Conservation (phyloP, 805 yeast species). For the Cyberlindnera galapagoensis region DNA sequence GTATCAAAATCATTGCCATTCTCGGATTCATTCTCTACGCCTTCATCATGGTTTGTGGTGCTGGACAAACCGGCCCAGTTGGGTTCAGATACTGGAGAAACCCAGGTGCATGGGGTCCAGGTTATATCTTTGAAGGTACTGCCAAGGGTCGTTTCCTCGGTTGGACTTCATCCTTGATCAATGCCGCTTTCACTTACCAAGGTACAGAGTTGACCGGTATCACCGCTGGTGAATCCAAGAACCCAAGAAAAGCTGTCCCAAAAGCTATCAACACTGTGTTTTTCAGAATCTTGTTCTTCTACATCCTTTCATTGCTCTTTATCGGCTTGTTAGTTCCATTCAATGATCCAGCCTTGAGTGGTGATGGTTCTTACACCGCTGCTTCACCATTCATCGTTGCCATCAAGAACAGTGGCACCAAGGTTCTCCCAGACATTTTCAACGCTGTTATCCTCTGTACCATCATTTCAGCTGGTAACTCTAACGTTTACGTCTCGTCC, state of each 20-base stretch:
- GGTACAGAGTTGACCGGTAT: constrained; percentile 75
- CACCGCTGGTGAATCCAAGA: constrained; percentile 66
- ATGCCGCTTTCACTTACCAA: constrained; percentile 76
- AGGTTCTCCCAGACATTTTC: constrained; percentile 59
- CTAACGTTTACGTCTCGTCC: constrained; percentile 67
- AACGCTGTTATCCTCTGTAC: constrained; percentile 65
- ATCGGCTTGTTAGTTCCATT: constrained; percentile 67
- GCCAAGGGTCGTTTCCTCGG: constrained; percentile 59
- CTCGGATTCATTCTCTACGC: constrained; percentile 65
- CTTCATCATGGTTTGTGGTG: constrained; percentile 70
- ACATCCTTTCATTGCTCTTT: constrained; percentile 58
- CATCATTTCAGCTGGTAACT: constrained; percentile 74
- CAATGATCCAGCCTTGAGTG: constrained; percentile 46
- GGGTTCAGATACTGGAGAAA: constrained; percentile 80
- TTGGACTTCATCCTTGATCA: constrained; percentile 61
- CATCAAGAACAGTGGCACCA: constrained; percentile 60
- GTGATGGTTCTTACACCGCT: constrained; percentile 35
- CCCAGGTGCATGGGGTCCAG: constrained; percentile 73
- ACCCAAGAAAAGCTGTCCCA: constrained; percentile 68
- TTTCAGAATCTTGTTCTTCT: constrained; percentile 58
- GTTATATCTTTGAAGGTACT: constrained; percentile 41
- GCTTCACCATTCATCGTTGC: constrained; percentile 73
- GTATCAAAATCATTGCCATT: constrained; percentile 60
- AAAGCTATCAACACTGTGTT: constrained; percentile 66
- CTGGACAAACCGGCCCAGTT: constrained; percentile 59